phyloP scores from a whole-genome alignment of 208 protist genomes.

The Lotmaria passim region DNA sequence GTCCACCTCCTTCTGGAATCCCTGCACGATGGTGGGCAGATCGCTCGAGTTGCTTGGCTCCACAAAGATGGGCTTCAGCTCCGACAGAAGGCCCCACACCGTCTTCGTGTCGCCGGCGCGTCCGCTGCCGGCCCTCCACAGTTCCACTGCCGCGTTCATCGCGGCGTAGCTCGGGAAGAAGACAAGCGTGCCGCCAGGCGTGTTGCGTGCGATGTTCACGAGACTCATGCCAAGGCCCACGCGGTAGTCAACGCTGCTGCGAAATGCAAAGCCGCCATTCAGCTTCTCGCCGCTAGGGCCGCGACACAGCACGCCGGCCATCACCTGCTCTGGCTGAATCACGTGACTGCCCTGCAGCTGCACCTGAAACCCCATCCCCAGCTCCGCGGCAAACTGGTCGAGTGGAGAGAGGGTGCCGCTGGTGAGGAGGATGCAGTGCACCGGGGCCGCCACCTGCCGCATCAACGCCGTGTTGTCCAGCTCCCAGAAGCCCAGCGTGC shows the following conservation, averaged over 20 bases:
- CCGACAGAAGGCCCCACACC: constrained; percentile 80
- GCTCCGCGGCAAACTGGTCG: constrained; percentile 92
- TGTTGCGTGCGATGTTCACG: constrained; percentile 86
- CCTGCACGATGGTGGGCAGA: constrained; percentile 54
- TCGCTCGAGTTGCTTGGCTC: constrained; percentile 71
- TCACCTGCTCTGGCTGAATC: constrained; percentile 80
- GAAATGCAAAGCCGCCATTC: constrained; percentile 85
- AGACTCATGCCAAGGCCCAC: constrained; percentile 81
- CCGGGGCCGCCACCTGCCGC: constrained; percentile 44
- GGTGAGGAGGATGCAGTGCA: constrained; percentile 92
- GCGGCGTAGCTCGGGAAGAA: constrained; percentile 97
- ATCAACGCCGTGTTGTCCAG: constrained; percentile 88
- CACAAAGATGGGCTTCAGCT: constrained; percentile 88
- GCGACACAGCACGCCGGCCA: constrained; percentile 63
- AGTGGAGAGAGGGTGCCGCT: constrained; percentile 97
- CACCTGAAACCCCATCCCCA: constrained; percentile 85
- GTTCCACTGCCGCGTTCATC: constrained; percentile 68
- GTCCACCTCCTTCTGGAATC: constrained; percentile 81
- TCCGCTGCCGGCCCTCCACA: constrained; percentile 71
- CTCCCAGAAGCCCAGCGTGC: constrained; percentile 92
- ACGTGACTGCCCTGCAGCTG: constrained; percentile 93
- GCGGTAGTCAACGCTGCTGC: constrained; percentile 80
- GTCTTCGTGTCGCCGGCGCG: constrained; percentile 48
- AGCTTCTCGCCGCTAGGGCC: constrained; percentile 78
- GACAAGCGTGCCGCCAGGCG: constrained; percentile 96